Evolutionary conservation across 257 asterid species (phyloP).

Genomic region (Przewalskia tangutica): DNA sequence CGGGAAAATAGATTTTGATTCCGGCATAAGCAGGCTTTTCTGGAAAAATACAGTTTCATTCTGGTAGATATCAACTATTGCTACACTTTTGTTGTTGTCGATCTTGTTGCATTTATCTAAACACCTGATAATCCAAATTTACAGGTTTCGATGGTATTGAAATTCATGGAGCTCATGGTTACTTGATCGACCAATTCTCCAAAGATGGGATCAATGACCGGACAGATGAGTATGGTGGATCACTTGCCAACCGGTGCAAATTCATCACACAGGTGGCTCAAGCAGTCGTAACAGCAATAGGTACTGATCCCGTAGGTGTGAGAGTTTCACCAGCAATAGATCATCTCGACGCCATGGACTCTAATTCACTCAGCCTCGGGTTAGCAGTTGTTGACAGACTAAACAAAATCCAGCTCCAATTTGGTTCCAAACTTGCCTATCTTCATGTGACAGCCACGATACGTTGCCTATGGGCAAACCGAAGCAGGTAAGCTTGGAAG

Average conservation of each 20-base stretch:
- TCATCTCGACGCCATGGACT: constrained; percentile 83
- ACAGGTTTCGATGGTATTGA: constrained; percentile 11
- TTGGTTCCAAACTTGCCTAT: constrained; percentile 47
- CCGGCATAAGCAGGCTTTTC: too few relatives aligned
- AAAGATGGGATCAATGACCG: constrained; percentile 81
- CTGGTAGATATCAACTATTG: background rate
- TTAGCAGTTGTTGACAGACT: constrained; percentile 58
- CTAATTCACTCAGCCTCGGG: constrained; percentile 68
- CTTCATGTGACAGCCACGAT: constrained; percentile 89
- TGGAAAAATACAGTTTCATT: background rate
- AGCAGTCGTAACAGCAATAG: constrained; percentile 56
- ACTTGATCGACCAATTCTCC: constrained; percentile 74
- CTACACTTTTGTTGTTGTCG: background rate
- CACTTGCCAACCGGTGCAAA: constrained; percentile 58
- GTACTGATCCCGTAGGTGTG: constrained; percentile 62
- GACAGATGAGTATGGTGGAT: constrained; percentile 67
- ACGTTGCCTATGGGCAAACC: constrained; percentile 64
- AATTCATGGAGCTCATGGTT: constrained; percentile 62
- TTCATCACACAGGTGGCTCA: constrained; percentile 48
- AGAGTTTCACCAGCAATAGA: constrained; percentile 93
- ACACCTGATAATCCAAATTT: background rate
- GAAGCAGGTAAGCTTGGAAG: constrained; percentile 66
- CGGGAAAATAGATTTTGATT: too few relatives aligned
- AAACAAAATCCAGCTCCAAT: constrained; percentile 45
- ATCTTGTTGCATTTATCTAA: background rate